A percentile compares a stretch with the other conserved stretches of the same genome.
These are phyloP conservation scores for Albatrellus ellisii DNA, from an alignment of 768 basidiomycete genomes.

Conservation along the genomic window DNA sequence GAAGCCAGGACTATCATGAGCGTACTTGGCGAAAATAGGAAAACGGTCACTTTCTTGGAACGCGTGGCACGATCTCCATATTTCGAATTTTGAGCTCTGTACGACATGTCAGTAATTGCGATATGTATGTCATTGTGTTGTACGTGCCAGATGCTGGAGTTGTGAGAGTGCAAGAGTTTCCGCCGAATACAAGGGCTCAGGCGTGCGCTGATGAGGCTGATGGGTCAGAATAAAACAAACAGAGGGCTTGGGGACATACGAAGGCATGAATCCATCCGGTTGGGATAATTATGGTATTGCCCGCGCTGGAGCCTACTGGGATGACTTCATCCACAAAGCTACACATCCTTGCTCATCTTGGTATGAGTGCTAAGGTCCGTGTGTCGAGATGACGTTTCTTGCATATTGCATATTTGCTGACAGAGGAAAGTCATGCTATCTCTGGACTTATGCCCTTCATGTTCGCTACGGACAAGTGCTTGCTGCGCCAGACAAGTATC, in stretches of 20 bases:
- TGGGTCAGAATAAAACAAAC: not conserved
- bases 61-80: conserved; percentile 86
- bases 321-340: conserved; percentile 92
- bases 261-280: conserved; percentile 98
- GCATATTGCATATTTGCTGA: too few relatives aligned
- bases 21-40: conserved; percentile 16
- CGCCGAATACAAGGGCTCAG: conserved; percentile 89
- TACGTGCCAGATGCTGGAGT: conserved; percentile 31
- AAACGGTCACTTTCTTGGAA: conserved; percentile 51
- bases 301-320: conserved; percentile 62
- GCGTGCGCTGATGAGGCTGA: conserved; percentile 66
- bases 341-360: conserved; percentile 74
- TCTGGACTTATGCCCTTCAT: too few relatives aligned
- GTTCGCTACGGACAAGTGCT: too few relatives aligned
- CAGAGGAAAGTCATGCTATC: too few relatives aligned
- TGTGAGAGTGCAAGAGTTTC: conserved; percentile 92
- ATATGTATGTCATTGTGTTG: not conserved
- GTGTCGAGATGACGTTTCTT: too few relatives aligned
- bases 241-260: conserved; percentile 33
- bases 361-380: too few relatives aligned
- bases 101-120: conserved; percentile 3
- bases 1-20: not conserved
- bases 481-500: too few relatives aligned
- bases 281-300: conserved; percentile 90
- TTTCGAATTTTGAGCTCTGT: conserved; percentile 82